Evolutionary conservation across 2,329 filamentous ascomycete genomes (phyloP).

Genomic region (Fusarium decemcellulare): DNA sequence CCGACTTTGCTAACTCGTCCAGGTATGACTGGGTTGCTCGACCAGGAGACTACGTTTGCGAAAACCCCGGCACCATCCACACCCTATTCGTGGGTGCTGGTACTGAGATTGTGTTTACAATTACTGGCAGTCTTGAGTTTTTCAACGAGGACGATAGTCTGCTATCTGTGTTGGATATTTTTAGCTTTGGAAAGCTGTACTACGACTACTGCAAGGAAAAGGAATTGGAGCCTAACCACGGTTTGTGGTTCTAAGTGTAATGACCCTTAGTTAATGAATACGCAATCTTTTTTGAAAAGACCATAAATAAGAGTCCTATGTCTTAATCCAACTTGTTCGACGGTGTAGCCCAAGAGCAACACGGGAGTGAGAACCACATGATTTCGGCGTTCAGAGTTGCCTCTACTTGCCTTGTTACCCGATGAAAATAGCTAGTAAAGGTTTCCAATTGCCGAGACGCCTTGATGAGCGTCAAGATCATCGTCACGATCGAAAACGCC

Average conservation of each 20-base stretch:
- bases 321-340: no score
- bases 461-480: no score
- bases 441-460: no score
- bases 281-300: no score
- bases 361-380: no score
- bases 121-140: slow-evolving; percentile 45
- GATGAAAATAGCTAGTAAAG: no score
- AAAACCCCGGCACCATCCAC: slow-evolving; percentile 44
- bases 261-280: no score
- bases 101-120: slow-evolving; percentile 44
- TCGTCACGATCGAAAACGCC: no score
- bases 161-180: slow-evolving; percentile 41
- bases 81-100: slow-evolving; percentile 41
- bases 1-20: slow-evolving; percentile 11
- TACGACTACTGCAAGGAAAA: slow-evolving; percentile 35
- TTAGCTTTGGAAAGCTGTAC: slow-evolving; percentile 41
- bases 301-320: no score
- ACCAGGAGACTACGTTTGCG: slow-evolving; percentile 44
- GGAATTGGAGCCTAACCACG: slow-evolving; percentile 34
- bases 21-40: slow-evolving; percentile 45
- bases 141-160: slow-evolving; percentile 44
- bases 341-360: no score
- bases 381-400: no score
- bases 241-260: slow-evolving; percentile 24
- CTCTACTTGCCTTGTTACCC: no score